Conservation (phyloP, 495 filamentous ascomycete genomes). For the Lichina pygmaea region DNA sequence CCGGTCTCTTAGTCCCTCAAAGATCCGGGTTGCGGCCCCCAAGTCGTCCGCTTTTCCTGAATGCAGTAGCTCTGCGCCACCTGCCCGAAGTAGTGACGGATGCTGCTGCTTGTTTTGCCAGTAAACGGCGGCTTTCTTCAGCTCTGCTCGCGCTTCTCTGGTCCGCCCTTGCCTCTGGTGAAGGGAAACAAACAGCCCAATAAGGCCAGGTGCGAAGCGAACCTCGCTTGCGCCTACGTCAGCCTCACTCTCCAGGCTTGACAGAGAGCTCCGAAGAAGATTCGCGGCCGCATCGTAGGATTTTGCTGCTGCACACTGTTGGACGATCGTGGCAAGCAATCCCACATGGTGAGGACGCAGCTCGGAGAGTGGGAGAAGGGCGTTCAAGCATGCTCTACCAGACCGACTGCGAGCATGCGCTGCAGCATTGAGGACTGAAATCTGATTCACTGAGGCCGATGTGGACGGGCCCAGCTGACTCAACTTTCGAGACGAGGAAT, state of each 20-base stretch:
- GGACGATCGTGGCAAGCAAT: constrained; percentile 53
- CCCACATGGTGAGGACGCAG: constrained; percentile 62
- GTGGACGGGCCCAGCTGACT: constrained; percentile 23
- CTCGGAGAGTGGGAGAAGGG: constrained; percentile 47
- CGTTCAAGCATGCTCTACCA: constrained; percentile 41
- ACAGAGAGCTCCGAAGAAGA: constrained; percentile 48
- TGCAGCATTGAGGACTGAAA: constrained; percentile 60
- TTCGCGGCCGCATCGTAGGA: constrained; percentile 53
- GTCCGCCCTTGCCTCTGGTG: constrained; percentile 61
- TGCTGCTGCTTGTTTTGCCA: constrained; percentile 35
- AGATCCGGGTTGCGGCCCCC: constrained; percentile 41
- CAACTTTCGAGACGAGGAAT: constrained; percentile 33
- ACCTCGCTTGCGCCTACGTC: constrained; percentile 32
- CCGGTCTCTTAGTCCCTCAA: constrained; percentile 33
- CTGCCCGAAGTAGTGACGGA: constrained; percentile 42
- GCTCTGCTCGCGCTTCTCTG: constrained; percentile 34
- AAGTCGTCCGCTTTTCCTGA: constrained; percentile 41
- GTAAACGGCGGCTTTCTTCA: constrained; percentile 59
- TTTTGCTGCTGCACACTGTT: constrained; percentile 50
- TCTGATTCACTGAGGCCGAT: constrained; percentile 27
- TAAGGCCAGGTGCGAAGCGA: constrained; percentile 63
- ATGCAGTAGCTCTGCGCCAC: constrained; percentile 51
- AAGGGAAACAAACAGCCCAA: constrained; percentile 58
- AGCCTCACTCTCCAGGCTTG: constrained; percentile 37
- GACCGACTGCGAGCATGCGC: constrained; percentile 36